Percentiles rank a stretch among this genome's conserved stretches.
phyloP scores from a whole-genome alignment of 2,329 filamentous ascomycete species.

The Dichotomopilus funicola region DNA sequence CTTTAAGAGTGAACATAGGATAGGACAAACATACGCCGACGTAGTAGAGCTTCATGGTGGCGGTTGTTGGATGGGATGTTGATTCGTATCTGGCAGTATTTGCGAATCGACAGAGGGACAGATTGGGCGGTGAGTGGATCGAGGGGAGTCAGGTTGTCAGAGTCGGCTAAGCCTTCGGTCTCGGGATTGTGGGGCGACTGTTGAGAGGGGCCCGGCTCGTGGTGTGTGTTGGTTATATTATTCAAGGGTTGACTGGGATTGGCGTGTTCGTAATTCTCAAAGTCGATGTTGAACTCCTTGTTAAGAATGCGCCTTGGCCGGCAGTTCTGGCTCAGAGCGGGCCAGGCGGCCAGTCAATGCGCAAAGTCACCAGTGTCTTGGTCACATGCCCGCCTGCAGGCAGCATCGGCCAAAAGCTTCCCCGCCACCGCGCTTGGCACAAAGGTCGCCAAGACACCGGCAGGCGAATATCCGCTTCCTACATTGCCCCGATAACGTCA shows the following conservation, averaged over 20 bases:
- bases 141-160: conserved; percentile 2
- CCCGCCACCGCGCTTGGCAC: background rate
- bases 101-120: background rate
- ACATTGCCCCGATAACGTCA: no score
- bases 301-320: no score
- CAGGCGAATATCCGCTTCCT: no score
- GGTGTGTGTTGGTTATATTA: no score
- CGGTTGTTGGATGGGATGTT: conserved; percentile 14
- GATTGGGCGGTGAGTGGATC: conserved; percentile 4
- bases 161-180: conserved; percentile 10
- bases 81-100: background rate
- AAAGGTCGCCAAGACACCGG: no score
- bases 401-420: background rate
- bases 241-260: no score
- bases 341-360: no score
- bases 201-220: background rate
- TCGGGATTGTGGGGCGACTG: conserved; percentile 14
- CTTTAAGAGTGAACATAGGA: background rate
- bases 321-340: no score
- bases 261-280: no score
- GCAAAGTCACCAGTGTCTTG: no score
- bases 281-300: no score
- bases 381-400: background rate
- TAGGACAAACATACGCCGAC: conserved; percentile 61
- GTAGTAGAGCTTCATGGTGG: conserved; percentile 78